phyloP scores from a whole-genome alignment of 805 yeast genomes.

The Ogataea corticis region DNA sequence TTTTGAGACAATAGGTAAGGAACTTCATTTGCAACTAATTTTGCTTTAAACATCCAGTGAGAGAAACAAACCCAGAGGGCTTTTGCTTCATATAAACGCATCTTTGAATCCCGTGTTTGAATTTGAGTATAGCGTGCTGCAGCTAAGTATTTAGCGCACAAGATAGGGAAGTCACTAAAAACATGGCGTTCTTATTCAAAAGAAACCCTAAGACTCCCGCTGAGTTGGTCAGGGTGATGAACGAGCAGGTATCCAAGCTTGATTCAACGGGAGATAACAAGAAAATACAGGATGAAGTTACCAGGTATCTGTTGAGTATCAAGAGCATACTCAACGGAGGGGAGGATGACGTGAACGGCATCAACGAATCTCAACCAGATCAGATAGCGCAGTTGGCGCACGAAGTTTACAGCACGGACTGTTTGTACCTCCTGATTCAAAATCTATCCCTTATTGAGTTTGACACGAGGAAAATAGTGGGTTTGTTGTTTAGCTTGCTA shows the following conservation, averaged over 20 bases:
- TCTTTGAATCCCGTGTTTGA: no score
- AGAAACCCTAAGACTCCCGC: constrained; percentile 88
- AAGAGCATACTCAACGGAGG: constrained; percentile 56
- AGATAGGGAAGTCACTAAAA: background rate
- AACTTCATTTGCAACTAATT: background rate
- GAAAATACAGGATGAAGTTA: constrained; percentile 69
- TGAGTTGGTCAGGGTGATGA: constrained; percentile 74
- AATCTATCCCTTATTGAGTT: constrained; percentile 74
- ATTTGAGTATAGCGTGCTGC: background rate
- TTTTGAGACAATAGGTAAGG: background rate
- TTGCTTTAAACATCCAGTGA: background rate
- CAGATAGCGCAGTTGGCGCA: constrained; percentile 74
- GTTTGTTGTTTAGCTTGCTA: constrained; percentile 68
- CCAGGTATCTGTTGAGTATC: constrained; percentile 63
- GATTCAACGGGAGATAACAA: constrained; percentile 44
- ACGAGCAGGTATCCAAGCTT: constrained; percentile 69
- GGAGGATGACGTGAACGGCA: constrained; percentile 48
- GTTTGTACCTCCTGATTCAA: constrained; percentile 59
- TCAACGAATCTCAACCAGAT: constrained; percentile 55
- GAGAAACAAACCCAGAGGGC: no score
- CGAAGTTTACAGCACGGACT: constrained; percentile 73
- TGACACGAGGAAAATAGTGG: constrained; percentile 85
- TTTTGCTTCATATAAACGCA: background rate
- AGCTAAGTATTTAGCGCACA: background rate
- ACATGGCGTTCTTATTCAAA: constrained; percentile 88